Base-by-base conservation (phyloP, 2,329 filamentous ascomycete genomes). In the Ophiostoma tasmaniense region DNA sequence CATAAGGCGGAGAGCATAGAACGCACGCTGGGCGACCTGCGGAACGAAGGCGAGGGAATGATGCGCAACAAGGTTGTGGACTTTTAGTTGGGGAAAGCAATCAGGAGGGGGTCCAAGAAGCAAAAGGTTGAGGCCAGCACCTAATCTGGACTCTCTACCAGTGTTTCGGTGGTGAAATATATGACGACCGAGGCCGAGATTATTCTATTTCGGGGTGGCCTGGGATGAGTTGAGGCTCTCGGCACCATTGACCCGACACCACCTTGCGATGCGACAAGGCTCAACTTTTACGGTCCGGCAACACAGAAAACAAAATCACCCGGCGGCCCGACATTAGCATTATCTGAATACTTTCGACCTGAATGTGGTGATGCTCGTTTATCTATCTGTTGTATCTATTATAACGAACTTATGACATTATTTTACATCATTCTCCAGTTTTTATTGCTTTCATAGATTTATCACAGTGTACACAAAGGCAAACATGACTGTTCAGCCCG, bases 11-110 rank as follows among this genome's bases (percentile, higher is more conserved):
- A 85, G 72, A 80, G 79, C n/a, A 85, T 88, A 71, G 83, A 82
- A 70, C 78, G 79, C 68, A 87, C 85, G 72, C 78, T 88, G 66
- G 76, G 77, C 68, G 84, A 84, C 70, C 80, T 88, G 76, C 85
- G 81, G 77, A 79, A 82, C 71, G 84, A 87, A 72, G 85, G 85
- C 61, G 80, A 83, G 76, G 81, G 79, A 45, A 85, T 87, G 78
- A 83, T 87, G 76, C 77, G 81, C 50, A 81, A 82, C 67, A 81
- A 77, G 73, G 75, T 76, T 28, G 71, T 75, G 67, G 76, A 77
- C 25, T 66, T 77, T 39, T 74, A 65, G 64, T 65, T 65, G 64
- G 64, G 64, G 64, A 37, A 65, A 65, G 64, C 64, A 65, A 65
- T 65, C 64, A 39, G 64, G 4, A 65, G 28, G n/a, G 64, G 64